phyloP scores from a whole-genome alignment of 1,284 basidiomycete species.

The Cryptococcus sp. region DNA sequence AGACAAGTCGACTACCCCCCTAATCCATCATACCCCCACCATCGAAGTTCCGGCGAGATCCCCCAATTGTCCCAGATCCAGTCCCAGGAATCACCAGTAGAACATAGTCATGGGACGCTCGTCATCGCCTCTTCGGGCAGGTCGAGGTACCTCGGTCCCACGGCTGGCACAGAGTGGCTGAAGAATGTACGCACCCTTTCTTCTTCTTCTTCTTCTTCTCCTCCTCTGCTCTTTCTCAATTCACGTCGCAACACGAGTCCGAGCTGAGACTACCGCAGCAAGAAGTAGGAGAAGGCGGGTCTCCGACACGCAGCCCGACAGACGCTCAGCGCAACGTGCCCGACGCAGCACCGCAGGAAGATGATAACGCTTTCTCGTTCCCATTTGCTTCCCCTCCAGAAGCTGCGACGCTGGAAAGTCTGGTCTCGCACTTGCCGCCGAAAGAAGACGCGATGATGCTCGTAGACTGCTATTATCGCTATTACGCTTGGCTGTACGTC shows the following conservation, averaged over 20 bases:
- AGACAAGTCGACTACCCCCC: not conserved
- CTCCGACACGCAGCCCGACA: too few species aligned
- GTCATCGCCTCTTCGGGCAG: slow-evolving; percentile 36
- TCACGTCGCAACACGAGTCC: not conserved
- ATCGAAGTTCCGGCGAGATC: not conserved
- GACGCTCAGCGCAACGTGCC: too few species aligned
- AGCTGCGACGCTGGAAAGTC: slow-evolving; percentile 4
- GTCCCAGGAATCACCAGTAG: slow-evolving; percentile 12
- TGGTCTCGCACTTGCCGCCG: slow-evolving; percentile 29
- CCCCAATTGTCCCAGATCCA: too few species aligned
- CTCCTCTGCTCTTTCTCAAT: too few species aligned
- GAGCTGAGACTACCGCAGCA: slow-evolving; percentile 13
- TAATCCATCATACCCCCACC: not conserved
- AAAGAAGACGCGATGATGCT: slow-evolving; percentile 31
- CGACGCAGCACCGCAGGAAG: too few species aligned
- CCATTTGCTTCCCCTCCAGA: slow-evolving; percentile 10
- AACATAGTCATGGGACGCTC: slow-evolving; percentile 40
- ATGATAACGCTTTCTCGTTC: slow-evolving; percentile 8
- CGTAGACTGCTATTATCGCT: slow-evolving; percentile 35
- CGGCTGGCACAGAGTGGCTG: slow-evolving; percentile 43
- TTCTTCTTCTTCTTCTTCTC: not conserved
- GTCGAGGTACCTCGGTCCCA: slow-evolving; percentile 40
- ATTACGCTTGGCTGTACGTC: slow-evolving; percentile 40
- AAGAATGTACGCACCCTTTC: slow-evolving; percentile 29
- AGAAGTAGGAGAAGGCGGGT: slow-evolving; percentile 16